phyloP scores from a whole-genome alignment of 768 basidiomycete species.

The Mycena crocata region DNA sequence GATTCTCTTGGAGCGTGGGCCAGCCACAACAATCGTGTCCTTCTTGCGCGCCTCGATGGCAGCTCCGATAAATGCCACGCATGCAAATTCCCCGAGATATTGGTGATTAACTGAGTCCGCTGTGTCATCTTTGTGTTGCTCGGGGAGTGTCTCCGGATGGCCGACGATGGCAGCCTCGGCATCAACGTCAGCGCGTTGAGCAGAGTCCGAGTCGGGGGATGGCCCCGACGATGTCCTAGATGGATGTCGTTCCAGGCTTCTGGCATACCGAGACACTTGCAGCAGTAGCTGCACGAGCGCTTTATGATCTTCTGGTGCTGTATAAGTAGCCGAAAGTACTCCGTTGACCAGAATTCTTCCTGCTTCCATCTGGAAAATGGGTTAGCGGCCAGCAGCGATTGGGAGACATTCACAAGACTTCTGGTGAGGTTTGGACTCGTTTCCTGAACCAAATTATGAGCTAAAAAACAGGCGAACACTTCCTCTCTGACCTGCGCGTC shows the following conservation, averaged over 20 bases:
- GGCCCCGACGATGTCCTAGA: slow-evolving; percentile 12
- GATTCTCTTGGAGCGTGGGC: slow-evolving; percentile 2
- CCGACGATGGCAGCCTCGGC: slow-evolving; percentile 3
- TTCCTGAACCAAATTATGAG: slow-evolving; percentile 7
- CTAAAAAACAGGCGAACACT: background rate
- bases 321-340: slow-evolving; percentile 7
- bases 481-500: slow-evolving; percentile 11
- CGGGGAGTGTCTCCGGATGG: slow-evolving; percentile 21
- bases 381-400: background rate
- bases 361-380: background rate
- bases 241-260: slow-evolving; percentile 16
- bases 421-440: too few species aligned
- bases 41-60: background rate
- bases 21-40: background rate
- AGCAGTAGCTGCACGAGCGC: slow-evolving; percentile 22
- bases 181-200: slow-evolving; percentile 4
- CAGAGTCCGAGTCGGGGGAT: slow-evolving; percentile 7
- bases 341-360: slow-evolving; percentile 19
- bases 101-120: slow-evolving; percentile 5
- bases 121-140: slow-evolving; percentile 12
- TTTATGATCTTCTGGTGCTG: slow-evolving; percentile 19
- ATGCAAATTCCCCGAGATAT: slow-evolving; percentile 25
- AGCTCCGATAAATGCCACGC: slow-evolving; percentile 2
- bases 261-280: slow-evolving; percentile 27
- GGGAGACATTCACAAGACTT: background rate